Percentiles rank a stretch among this genome's conserved stretches.
These are phyloP conservation scores for Endothia cerciana DNA, from an alignment of 2,329 filamentous ascomycete species.

Conservation along the genomic window DNA sequence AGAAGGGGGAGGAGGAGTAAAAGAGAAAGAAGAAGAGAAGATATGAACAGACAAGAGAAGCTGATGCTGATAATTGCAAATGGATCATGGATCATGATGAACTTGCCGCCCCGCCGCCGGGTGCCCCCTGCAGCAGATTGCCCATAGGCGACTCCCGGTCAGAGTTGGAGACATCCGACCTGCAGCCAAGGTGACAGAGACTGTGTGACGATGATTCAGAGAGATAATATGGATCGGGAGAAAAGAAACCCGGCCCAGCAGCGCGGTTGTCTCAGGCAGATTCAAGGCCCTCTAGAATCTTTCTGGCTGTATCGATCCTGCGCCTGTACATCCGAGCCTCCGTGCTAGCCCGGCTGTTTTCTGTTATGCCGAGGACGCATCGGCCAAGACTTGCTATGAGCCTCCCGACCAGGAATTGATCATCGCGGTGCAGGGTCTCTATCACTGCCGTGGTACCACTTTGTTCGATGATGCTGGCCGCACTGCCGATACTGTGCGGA, in stretches of 20 bases:
- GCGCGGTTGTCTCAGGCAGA: conserved; percentile 3
- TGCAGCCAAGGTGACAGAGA: background rate
- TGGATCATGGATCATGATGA: background rate
- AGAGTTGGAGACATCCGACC: background rate
- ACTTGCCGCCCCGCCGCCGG: too few species aligned
- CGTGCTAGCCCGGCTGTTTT: conserved; percentile 57
- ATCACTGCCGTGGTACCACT: conserved; percentile 43
- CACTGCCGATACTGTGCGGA: conserved; percentile 29
- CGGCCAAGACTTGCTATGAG: conserved; percentile 63
- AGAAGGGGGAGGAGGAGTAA: background rate
- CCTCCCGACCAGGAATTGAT: conserved; percentile 63
- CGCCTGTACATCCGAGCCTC: conserved; percentile 69
- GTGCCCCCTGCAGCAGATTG: background rate
- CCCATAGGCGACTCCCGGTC: background rate
- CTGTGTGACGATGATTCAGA: background rate
- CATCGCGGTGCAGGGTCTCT: conserved; percentile 55
- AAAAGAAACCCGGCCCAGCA: background rate
- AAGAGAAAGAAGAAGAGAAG: too few species aligned
- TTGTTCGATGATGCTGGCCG: conserved; percentile 27
- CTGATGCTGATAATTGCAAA: background rate
- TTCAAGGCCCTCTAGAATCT: conserved; percentile 72
- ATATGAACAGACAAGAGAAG: background rate
- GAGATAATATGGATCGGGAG: background rate
- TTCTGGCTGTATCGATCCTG: conserved; percentile 74
- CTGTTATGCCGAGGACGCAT: conserved; percentile 62